These are phyloP conservation scores for Eragrostis tef DNA, from an alignment of 202 grass and related monocot species.

Conservation along the genomic window DNA sequence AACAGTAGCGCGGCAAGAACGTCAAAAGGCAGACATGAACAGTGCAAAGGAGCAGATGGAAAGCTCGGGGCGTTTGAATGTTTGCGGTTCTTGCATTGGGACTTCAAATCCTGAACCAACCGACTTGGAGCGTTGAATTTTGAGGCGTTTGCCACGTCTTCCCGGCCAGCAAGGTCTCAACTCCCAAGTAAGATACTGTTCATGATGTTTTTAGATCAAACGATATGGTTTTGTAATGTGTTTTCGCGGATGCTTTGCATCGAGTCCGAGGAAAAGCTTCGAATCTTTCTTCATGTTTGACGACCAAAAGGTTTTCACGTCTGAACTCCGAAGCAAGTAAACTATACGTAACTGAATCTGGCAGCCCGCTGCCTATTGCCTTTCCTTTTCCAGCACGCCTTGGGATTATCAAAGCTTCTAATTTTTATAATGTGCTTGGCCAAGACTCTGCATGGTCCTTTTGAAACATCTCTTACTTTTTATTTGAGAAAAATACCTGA, in stretches of 20 bases:
- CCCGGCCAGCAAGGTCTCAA: not conserved
- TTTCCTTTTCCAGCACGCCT: conserved; percentile 22
- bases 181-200: not conserved
- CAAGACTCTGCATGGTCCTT: conserved; percentile 33
- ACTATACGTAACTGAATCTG: not conserved
- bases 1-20: conserved; percentile 8
- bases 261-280: not conserved
- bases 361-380: not conserved
- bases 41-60: conserved; percentile 28
- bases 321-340: not conserved
- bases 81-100: conserved; percentile 18
- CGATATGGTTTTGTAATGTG: conserved; percentile 33
- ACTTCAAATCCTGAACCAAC: conserved; percentile 36
- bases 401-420: conserved; percentile 31
- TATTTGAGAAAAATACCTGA: not conserved
- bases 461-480: conserved; percentile 16
- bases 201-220: conserved; percentile 15
- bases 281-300: conserved; percentile 47
- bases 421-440: conserved; percentile 19
- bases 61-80: conserved; percentile 20
- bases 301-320: conserved; percentile 46
- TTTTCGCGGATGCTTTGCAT: conserved; percentile 49
- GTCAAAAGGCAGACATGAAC: conserved; percentile 46
- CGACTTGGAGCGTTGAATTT: conserved; percentile 47
- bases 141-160: not conserved